Evolutionary conservation across 768 basidiomycete genomes (phyloP), one percentile per base, ranked within the genome.

Genomic region (Agaricus subrufescens): DNA sequence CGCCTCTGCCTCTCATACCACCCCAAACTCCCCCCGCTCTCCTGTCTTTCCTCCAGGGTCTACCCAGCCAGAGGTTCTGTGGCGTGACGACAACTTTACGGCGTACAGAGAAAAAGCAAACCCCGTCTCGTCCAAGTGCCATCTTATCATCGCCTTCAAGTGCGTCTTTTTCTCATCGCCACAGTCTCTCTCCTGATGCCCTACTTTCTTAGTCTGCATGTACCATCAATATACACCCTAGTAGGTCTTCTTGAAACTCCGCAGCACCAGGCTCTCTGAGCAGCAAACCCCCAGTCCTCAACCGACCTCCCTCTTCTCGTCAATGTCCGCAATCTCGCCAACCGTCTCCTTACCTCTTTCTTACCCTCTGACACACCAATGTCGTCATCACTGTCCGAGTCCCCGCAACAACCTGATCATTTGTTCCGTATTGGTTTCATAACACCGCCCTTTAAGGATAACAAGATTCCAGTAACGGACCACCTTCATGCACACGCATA

Each of bases 401-500:
- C 67, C 39, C 63, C 65, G 11, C 66, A 71, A 44, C 61, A 66
- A 37, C 54, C 66, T 31, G 67, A 73, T 60, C 63, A 72, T 46
- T 67, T 70, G 26, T 83, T 86, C 62, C 80, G 76, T 49, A 84
- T 90, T 58, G 88, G 88, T 39, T 91, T 90, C 72, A 89, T 90
- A 58, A 87, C 87, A 0, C 83, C 86, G 14, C 88, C 87, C 0
- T 88, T 89, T 72, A 83, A 77, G 62, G 89, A 91, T 65, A 82
- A 71, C 69, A 88, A 87, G 66, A 88, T 90, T 42, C 89, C 89
- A 12, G 81, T 91, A 47, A 86, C 83, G 27, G 88, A 90, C 67
- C 89, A 91, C 65, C 77, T 90, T 27, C 89, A 91, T 65, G 82
- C 81, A 0, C 89, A 91, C 67, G 89, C 86, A 5, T 90, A 83